Evolutionary conservation across 1,284 basidiomycete species (phyloP).

Genomic region (Ceratobasidium sp.): DNA sequence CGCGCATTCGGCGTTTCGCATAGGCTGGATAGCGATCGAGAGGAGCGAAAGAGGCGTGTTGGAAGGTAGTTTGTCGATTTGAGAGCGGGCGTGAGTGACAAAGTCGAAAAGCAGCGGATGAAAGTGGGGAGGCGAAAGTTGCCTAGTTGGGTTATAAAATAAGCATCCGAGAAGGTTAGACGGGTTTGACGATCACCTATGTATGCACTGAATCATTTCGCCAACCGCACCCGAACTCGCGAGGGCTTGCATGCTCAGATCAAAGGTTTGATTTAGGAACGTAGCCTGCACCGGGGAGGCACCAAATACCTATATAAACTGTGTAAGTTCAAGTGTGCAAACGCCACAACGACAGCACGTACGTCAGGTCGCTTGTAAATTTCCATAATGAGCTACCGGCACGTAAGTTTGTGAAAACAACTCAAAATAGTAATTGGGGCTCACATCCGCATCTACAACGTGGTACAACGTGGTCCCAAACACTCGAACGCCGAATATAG

Average conservation of each 20-base stretch:
- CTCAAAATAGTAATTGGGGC: not conserved
- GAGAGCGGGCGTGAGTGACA: slow-evolving; percentile 13
- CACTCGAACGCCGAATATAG: slow-evolving; percentile 24
- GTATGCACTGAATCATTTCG: slow-evolving; percentile 3
- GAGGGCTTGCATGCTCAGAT: slow-evolving; percentile 4
- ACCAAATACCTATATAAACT: slow-evolving; percentile 16
- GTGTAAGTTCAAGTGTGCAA: not conserved
- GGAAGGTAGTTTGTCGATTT: not conserved
- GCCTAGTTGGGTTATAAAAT: not conserved
- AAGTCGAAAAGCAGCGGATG: slow-evolving; percentile 6
- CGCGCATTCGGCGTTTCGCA: slow-evolving; percentile 33
- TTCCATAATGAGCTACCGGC: slow-evolving; percentile 12
- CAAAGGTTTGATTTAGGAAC: slow-evolving; percentile 10
- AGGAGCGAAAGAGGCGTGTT: slow-evolving; percentile 1
- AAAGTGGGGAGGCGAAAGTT: not conserved
- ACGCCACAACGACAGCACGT: not conserved
- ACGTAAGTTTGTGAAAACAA: not conserved
- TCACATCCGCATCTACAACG: slow-evolving; percentile 27
- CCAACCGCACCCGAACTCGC: not conserved
- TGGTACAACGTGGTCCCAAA: slow-evolving; percentile 27
- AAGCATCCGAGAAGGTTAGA: not conserved
- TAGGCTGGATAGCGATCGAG: slow-evolving; percentile 3
- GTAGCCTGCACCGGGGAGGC: slow-evolving; percentile 18
- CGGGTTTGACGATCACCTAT: not conserved
- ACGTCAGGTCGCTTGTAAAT: slow-evolving; percentile 29